Percentiles rank a stretch among this genome's conserved stretches.
Conservation (phyloP, 805 yeast species). For the Ogataea sp. region DNA sequence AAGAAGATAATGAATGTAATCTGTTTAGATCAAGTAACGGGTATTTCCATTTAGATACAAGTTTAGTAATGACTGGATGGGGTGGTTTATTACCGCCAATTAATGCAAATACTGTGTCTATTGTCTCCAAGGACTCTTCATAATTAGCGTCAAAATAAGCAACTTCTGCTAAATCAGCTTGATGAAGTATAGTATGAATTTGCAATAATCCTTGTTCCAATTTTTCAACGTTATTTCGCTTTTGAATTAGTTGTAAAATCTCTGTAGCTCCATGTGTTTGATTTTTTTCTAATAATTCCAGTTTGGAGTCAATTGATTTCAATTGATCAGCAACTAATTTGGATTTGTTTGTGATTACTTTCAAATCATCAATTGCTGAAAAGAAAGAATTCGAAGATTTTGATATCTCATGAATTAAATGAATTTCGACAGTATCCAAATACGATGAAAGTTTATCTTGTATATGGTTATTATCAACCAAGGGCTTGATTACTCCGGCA, state of each 20-base stretch:
- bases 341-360: slow-evolving; percentile 50
- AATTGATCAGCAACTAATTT: slow-evolving; percentile 40
- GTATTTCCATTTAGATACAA: slow-evolving; percentile 35
- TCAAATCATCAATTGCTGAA: slow-evolving; percentile 73
- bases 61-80: slow-evolving; percentile 17
- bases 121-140: slow-evolving; percentile 46
- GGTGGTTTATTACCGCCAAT: slow-evolving; percentile 42
- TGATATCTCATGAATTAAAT: slow-evolving; percentile 74
- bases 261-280: slow-evolving; percentile 45
- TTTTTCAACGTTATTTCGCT: slow-evolving; percentile 49
- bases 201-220: slow-evolving; percentile 58
- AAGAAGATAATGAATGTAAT: slow-evolving; percentile 41
- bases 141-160: slow-evolving; percentile 37
- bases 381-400: slow-evolving; percentile 80
- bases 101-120: slow-evolving; percentile 49
- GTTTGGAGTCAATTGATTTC: slow-evolving; percentile 33
- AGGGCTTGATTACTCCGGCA: slow-evolving; percentile 26
- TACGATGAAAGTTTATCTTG: slow-evolving; percentile 79
- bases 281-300: slow-evolving; percentile 37
- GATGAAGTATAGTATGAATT: slow-evolving; percentile 35
- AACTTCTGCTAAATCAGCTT: slow-evolving; percentile 42
- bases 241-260: slow-evolving; percentile 39
- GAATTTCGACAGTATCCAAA: slow-evolving; percentile 77
- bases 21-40: slow-evolving; percentile 33
- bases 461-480: slow-evolving; percentile 45